Percentiles rank a stretch among this genome's conserved stretches.
Evolutionary conservation across 2,329 filamentous ascomycete genomes (phyloP).

Genomic region (Aureobasidium zeae): DNA sequence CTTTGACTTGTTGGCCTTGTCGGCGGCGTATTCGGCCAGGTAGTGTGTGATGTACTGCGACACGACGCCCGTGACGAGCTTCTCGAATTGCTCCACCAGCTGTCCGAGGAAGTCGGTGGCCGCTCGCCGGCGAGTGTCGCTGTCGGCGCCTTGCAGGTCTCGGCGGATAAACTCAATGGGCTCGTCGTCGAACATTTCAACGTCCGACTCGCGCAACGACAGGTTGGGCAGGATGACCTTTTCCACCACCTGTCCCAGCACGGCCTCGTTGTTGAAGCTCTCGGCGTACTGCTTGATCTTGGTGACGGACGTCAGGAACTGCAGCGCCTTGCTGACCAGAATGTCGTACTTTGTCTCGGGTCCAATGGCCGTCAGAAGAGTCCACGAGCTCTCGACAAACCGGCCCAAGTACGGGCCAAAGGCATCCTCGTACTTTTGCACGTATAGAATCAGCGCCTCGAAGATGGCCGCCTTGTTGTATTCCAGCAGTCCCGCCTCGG

Average conservation of each 20-base stretch:
- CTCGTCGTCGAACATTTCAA: constrained; percentile 96
- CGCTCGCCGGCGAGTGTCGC: constrained; percentile 80
- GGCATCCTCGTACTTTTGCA: constrained; percentile 90
- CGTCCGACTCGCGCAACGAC: constrained; percentile 79
- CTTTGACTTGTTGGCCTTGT: constrained; percentile 70
- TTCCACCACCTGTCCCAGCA: constrained; percentile 79
- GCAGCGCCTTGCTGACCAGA: constrained; percentile 85
- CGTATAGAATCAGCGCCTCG: constrained; percentile 79
- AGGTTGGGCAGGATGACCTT: constrained; percentile 95
- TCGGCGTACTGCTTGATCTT: constrained; percentile 67
- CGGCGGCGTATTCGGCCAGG: constrained; percentile 62
- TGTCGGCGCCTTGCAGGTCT: constrained; percentile 92
- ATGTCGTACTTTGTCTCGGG: constrained; percentile 88
- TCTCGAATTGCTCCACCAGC: constrained; percentile 81
- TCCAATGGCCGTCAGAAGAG: constrained; percentile 75
- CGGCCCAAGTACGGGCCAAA: constrained; percentile 71
- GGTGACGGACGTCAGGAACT: constrained; percentile 87
- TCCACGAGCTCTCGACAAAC: constrained; percentile 88
- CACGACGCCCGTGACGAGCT: constrained; percentile 76
- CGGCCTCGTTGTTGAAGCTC: constrained; percentile 73
- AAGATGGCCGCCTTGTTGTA: constrained; percentile 90
- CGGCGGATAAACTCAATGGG: constrained; percentile 96
- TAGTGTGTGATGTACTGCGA: constrained; percentile 81
- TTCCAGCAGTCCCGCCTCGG: constrained; percentile 75
- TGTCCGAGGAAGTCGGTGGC: constrained; percentile 90